Base-by-base conservation (phyloP, 192 early-diverging fungal genomes). In the Podila horticola region DNA sequence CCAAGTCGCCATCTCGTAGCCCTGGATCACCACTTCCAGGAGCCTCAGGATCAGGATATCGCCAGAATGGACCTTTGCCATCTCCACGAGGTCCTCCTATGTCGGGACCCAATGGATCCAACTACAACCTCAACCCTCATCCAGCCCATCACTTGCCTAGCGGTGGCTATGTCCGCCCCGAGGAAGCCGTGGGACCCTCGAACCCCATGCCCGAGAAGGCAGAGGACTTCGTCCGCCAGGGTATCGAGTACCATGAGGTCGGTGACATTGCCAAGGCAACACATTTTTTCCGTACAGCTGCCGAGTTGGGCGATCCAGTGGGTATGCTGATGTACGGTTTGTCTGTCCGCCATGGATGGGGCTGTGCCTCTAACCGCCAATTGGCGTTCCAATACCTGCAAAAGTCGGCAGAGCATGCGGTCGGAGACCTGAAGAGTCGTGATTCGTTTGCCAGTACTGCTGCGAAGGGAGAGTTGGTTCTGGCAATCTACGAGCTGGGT, bases 401-500 rank as follows among this genome's bases (percentile, higher is more conserved):
- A 74, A 92, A 88, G 71, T 90, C 92, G 5, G 92, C 90, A 24
- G 89, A 91, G 64, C 87, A 82, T 55, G 91, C 91, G 0, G 87
- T 91, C 11, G 86, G 85, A 24, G 89, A 90, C 45, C 71, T 92
- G 48, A 87, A 87, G 34, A 85, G 88, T 62, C 83, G 88, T 65
- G 82, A 88, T 51, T 83, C 84, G 1, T 87, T 89, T 38, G 88
- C 86, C 1, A 74, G 67, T 30, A 87, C 87, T 5, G 88, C 91
- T 29, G 88, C 90, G 45, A 89, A 87, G 61, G 87, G 90, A 24
- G 93, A 93, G 69, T 66, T 94, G 66, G 88, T 90, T 2, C 84
- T 94, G 75, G 92, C 94, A 2, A 93, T 95, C 41, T 93, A 93
- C 72, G 94, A 95, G 72, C 84, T 95, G 1, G 94, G 93, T 1